Evolutionary conservation across 768 basidiomycete species (phyloP).

Genomic region (Tylopilus felleus): DNA sequence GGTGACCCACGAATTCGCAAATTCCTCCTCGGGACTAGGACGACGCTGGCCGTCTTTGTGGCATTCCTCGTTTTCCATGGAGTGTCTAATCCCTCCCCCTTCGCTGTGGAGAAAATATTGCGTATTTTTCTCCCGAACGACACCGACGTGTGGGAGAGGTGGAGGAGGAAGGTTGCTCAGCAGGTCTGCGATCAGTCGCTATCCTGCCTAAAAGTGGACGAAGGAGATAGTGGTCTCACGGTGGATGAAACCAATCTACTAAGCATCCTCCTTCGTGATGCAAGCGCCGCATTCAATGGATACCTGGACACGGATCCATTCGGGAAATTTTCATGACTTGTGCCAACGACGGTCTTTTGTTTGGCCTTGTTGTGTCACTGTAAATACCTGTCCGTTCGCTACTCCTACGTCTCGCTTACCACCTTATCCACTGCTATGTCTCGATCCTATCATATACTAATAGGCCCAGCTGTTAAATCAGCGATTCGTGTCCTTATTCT

Average conservation of each 20-base stretch:
- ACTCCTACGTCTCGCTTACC: no score
- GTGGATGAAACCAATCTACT: constrained; percentile 6
- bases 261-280: constrained; percentile 16
- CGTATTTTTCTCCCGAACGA: constrained; percentile 18
- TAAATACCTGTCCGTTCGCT: not conserved
- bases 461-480: no score
- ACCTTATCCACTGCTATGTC: no score
- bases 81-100: not conserved
- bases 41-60: constrained; percentile 13
- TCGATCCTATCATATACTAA: no score
- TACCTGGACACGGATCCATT: constrained; percentile 2
- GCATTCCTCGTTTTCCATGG: constrained; percentile 12
- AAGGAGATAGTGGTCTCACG: not conserved
- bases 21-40: constrained; percentile 16
- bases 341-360: not conserved
- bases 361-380: not conserved
- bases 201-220: constrained; percentile 1
- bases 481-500: no score
- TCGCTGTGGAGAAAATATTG: constrained; percentile 8
- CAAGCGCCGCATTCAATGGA: constrained; percentile 9
- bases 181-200: constrained; percentile 8
- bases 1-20: constrained; percentile 9
- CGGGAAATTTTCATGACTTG: not conserved
- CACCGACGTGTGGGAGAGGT: constrained; percentile 19
- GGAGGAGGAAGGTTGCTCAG: constrained; percentile 17